Base-by-base conservation (phyloP, 257 asterid species). In the Haberlea rhodopensis region DNA sequence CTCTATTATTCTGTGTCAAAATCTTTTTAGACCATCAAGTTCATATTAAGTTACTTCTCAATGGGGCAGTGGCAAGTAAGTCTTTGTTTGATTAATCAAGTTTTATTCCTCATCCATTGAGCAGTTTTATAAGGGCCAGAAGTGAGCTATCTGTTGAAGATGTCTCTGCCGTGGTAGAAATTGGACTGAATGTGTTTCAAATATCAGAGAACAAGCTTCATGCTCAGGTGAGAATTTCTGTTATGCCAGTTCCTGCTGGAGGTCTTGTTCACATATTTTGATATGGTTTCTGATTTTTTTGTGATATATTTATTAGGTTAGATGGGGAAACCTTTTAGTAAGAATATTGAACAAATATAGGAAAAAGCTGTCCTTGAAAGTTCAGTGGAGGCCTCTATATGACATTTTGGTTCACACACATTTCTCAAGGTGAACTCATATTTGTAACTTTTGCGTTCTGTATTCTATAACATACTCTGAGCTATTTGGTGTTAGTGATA, bases 251-350 rank as follows among this genome's bases (percentile, higher is more conserved):
- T 74, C 49, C 27, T 53, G 53, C 24, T 58, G 40, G 59, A 53
- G 69, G 64, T 29, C 51, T 57, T 29, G 52, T 27, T 18, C 31
- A 27, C 65, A 60, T 63, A 19, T 32, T 71, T 66, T 63, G 49
- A 71, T 32, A 40, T 28, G n/a, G 43, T 66, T 37, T 65, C 80
- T 78, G 69, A 84, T 23, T 57, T 54, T 62, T 58, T 65, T 55
- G 19, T 66, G 70, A 59, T 81, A 69, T 80, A 66, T 63, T 73
- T 73, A 70, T 73, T 79, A 94, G 99, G 95, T 87, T 81, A 87
- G 95, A 85, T 94, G 99, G 99, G 99, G 95, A 80, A 79, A 79
- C 70, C 70, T 94, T 68, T 72, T 94, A 81, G 96, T 94, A 73
- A 90, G 77, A 73, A 43, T 87, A 62, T 71, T 94, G 84, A 86